phyloP scores from a whole-genome alignment of 163 green algal genomes.

The Scenedesmus sp. region DNA sequence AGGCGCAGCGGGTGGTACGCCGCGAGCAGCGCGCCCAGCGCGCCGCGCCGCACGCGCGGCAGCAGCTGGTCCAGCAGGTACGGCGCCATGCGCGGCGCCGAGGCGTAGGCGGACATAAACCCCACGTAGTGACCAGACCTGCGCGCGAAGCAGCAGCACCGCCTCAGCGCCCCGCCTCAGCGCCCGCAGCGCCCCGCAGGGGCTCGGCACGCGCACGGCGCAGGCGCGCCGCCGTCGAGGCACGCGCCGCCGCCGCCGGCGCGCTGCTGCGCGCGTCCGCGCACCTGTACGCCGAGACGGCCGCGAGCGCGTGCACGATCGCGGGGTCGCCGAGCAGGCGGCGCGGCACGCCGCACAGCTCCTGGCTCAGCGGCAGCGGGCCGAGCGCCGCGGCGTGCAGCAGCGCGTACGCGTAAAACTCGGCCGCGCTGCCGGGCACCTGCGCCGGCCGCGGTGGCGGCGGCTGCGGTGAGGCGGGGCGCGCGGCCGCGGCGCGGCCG shows the following conservation, averaged over 20 bases:
- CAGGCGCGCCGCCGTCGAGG: no score
- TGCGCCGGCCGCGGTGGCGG: no score
- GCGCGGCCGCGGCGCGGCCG: no score
- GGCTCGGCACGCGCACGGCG: not conserved
- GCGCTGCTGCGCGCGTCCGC: not conserved
- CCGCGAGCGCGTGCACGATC: constrained; percentile 59
- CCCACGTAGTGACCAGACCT: constrained; percentile 46
- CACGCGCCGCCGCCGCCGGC: not conserved
- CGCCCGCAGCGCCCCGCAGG: no score
- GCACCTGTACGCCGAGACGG: constrained; percentile 47
- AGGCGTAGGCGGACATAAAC: constrained; percentile 65
- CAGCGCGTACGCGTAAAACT: constrained; percentile 77
- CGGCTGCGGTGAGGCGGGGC: no score
- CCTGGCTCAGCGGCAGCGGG: constrained; percentile 35
- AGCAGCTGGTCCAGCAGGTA: constrained; percentile 78
- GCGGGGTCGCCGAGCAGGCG: constrained; percentile 45
- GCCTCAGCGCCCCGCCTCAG: not conserved
- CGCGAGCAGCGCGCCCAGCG: constrained; percentile 37
- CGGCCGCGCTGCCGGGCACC: constrained; percentile 53
- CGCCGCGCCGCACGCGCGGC: constrained; percentile 39
- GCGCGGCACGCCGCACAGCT: constrained; percentile 44
- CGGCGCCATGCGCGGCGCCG: constrained; percentile 72
- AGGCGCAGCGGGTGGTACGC: constrained; percentile 43
- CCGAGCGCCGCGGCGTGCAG: constrained; percentile 58
- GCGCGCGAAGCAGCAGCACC: not conserved